Evolutionary conservation across 306 rosid species (phyloP).

Genomic region (Heteromeles arbutifolia): DNA sequence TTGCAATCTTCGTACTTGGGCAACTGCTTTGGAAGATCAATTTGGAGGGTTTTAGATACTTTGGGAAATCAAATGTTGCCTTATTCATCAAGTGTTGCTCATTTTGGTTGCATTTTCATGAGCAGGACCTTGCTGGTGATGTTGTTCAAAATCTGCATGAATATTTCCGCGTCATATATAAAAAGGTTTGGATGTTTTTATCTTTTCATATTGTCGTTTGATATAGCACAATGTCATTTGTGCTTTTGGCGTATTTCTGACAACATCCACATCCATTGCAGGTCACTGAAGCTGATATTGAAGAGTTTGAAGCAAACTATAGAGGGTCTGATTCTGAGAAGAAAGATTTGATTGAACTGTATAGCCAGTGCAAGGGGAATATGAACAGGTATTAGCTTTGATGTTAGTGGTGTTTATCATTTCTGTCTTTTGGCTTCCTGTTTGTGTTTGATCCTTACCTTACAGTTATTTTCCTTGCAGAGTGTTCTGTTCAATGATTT

Average conservation of each 20-base stretch:
- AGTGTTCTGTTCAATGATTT: constrained; percentile 91
- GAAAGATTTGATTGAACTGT: constrained; percentile 66
- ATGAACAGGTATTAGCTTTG: constrained; percentile 69
- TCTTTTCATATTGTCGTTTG: background rate
- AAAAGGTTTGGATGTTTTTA: constrained; percentile 43
- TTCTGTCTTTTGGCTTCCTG: background rate
- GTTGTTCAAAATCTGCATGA: constrained; percentile 52
- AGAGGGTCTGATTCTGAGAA: constrained; percentile 80
- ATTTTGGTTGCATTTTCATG: constrained; percentile 13
- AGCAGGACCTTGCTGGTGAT: constrained; percentile 82
- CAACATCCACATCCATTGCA: constrained; percentile 9
- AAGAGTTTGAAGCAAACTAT: constrained; percentile 81
- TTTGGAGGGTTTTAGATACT: background rate
- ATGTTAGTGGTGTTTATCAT: background rate
- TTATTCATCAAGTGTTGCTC: background rate
- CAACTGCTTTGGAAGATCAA: background rate
- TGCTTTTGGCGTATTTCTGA: background rate
- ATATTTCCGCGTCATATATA: constrained; percentile 56
- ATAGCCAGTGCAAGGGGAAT: constrained; percentile 64
- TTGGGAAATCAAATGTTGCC: background rate
- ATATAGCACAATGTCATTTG: background rate
- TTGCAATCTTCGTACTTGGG: background rate
- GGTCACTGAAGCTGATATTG: constrained; percentile 85
- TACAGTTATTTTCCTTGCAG: constrained; percentile 32
- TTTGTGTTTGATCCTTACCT: constrained; percentile 3